Evolutionary conservation across 106 monocot genomes (phyloP), one percentile per base, ranked within the genome.

Genomic region (Acorus calamus): DNA sequence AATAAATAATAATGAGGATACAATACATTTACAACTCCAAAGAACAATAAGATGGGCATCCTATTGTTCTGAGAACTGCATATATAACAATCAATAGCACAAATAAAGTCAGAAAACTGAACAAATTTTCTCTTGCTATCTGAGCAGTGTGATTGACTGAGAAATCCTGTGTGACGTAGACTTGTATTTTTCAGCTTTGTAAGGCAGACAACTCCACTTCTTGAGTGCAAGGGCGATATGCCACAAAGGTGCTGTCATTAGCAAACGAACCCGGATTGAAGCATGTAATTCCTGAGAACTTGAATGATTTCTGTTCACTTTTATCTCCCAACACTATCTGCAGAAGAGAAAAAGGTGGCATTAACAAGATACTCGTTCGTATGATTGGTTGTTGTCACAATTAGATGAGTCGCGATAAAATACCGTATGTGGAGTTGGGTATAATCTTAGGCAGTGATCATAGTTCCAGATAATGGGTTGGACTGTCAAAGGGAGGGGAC

Each of bases 401-500:
- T 44, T 46, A 53, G 42, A 46, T 12, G 4, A 50, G 59, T 50
- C 5, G 53, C 7, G 44, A 44, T 42, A 28, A 47, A 11, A 63
- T 83, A 92, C 98, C 73, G 85, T 78, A 49, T 98, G 88, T 9
- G 98, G 98, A 55, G 83, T 88, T 44, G 98, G 98, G 73, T 98
- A 98, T 61, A 98, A 46, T 13, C 83, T 74, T 8, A 98, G 85
- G 77, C 83, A 85, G 69, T 98, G 98, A 61, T 98, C 98, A 66
- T 98, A 98, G 74, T 86, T 98, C 98, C 98, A 98, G 49, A 98
- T 88, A 55, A 98, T 88, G 12, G 98, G 88, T 71, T 98, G 84
- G 46, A 92, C 83, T 0, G 98, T 92, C 3, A 98, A 79, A 55
- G 98, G 88, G 74, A 98, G 69, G 2, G 98, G 98, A 52, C 98